Evolutionary conservation across 208 protist genomes (phyloP), one percentile per base, ranked within the genome.

Genomic region (Trypanosoma melophagium): DNA sequence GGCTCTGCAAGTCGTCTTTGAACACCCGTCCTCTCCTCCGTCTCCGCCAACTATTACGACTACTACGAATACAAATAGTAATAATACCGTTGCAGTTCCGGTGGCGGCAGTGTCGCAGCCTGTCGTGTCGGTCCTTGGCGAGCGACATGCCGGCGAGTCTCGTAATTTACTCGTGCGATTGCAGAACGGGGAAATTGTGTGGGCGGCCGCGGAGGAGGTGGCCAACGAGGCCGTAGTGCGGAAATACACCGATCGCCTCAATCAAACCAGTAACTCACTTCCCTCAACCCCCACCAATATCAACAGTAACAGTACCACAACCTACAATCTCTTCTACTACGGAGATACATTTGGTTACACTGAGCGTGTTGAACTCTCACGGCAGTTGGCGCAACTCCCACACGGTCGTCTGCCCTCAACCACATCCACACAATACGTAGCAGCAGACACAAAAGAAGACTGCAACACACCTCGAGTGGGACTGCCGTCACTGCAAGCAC

Each of bases 331-430:
- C 2, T 47, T 47, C 10, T 2, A 14, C 1, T n/a, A 3, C 9
- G 42, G 42, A 10, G 57, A 56, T 41, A 71, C 61, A 7, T 69
- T 91, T 22, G 80, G 88, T 21, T 66, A 60, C 24, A 50, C 55
- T 42, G 85, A 91, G 68, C 75, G 85, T 10, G 65, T 85, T 19
- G 81, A 87, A 59, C 59, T 91, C 8, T 76, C 86, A 60, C 56
- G 58, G 44, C 53, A 87, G 71, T 73, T 91, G 16, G 71, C 1
- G 16, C 42, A 47, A 47, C 42, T 47, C 16, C 42, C 42, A 47
- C 42, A 47, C 16, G 42, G 16, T 10, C 9, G 42, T 3, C 9
- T n/a, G 1, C 28, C 28, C 1, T 35, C 28, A 5, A 1, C 28
- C 28, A 35, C 28, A 35, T 1, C 28, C 1, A 35, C 28, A 35